Evolutionary conservation across 331 rosid genomes (phyloP), one percentile per base, ranked within the genome.

Genomic region (Arachis monticola): DNA sequence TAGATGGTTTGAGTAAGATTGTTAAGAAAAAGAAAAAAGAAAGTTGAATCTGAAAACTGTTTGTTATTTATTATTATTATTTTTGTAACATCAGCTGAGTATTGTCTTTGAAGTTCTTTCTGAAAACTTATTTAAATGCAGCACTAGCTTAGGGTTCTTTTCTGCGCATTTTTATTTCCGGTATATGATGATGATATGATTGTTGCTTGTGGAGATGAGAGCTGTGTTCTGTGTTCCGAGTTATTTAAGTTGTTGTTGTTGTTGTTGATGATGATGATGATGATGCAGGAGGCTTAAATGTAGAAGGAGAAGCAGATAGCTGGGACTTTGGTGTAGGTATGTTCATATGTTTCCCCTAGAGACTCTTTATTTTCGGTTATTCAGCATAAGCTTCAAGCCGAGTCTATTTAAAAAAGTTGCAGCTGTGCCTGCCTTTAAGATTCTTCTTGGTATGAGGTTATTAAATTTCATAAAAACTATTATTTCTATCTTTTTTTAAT

Each of bases 281-380:
- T 70, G 10, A 70, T 62, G 50, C 72, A 93, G 97, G 98, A 83
- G 97, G 98, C 71, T 77, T 93, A 71, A 89, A 90, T 84, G 91
- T 93, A 65, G 96, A 93, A 86, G 97, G 98, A 83, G 98, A 93
- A 81, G 90, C 98, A 0, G 98, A 91, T 70, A 90, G 88, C 74
- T 93, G 98, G 98, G 98, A 93, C 64, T 81, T 93, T 65, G 98
- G 98, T 70, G 87, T 93, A 79, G 97, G 97, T 93, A 89, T 53
- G 59, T 53, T 51, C 48, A n/a, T 51, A 5, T 51, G 11, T 66
- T 90, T 71, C 59, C 45, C 30, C 11, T 4, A 11, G 2, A 6
- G 51, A 55, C 68, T 77, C 11, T 77, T 71, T 41, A 32, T 17
- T 62, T 75, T 67, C 65, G 30, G 7, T 30, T 53, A 41, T 75